Conservation (phyloP, 345 rosid genomes). For the Erodium maritimum region DNA sequence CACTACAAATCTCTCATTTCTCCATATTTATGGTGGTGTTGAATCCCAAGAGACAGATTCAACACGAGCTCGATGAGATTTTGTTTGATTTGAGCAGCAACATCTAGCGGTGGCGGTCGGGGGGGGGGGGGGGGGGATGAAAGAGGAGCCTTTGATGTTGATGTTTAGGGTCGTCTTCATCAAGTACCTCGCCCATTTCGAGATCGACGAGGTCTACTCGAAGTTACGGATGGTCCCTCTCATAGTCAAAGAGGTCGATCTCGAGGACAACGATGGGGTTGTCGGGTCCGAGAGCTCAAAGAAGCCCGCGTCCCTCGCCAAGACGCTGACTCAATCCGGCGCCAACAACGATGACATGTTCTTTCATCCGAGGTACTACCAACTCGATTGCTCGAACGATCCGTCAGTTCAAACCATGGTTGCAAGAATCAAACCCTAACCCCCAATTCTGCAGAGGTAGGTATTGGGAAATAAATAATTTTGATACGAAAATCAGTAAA, state of each 20-base stretch:
- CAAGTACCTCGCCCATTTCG: slow-evolving; percentile 69
- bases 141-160: too few relatives aligned
- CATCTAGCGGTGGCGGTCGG: too few relatives aligned
- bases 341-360: slow-evolving; percentile 97
- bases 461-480: too few relatives aligned
- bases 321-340: slow-evolving; percentile 88
- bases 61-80: too few relatives aligned
- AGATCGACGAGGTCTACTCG: slow-evolving; percentile 71
- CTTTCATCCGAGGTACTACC: slow-evolving; percentile 84
- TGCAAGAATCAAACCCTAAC: too few relatives aligned
- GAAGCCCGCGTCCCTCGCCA: slow-evolving; percentile 81
- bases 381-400: slow-evolving; percentile 63
- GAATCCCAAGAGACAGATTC: too few relatives aligned
- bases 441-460: too few relatives aligned
- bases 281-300: slow-evolving; percentile 25
- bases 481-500: too few relatives aligned
- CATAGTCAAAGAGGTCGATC: slow-evolving; percentile 17
- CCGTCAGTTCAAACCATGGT: slow-evolving; percentile 88
- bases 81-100: too few relatives aligned
- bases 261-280: slow-evolving; percentile 22
- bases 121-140: too few relatives aligned
- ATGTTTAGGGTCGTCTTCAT: slow-evolving; percentile 46
- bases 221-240: slow-evolving; percentile 54
- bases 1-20: too few relatives aligned
- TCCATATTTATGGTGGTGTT: too few relatives aligned